Evolutionary conservation across 345 rosid genomes (phyloP), one percentile per base, ranked within the genome.

Genomic region (Eucalyptus tenuipes): DNA sequence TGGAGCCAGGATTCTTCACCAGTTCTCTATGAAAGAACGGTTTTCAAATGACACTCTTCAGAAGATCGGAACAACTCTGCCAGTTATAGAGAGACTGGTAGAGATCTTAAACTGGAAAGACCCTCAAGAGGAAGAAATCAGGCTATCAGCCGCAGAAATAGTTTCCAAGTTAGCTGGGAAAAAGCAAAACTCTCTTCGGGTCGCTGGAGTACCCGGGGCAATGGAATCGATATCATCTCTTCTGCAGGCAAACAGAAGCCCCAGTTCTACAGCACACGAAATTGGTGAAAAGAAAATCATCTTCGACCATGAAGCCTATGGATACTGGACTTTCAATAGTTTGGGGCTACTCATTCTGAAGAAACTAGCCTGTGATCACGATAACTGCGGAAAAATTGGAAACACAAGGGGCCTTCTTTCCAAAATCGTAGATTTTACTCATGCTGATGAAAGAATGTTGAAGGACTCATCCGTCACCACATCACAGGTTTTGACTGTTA

Each of bases 91-190:
- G 85, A 91, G 96, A 90, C 90, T 96, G 37, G 95, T 97, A 31
- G 99, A 97, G 92, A 95, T 96, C 94, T 87, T 95, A 92, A 97
- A 96, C 89, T 97, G 98, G 99, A 96, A 94, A 90, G 96, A 95
- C 91, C 94, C 91, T 31, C 92, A 92, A 86, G 98, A 95, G 91
- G 97, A 95, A 91, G 99, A 94, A 90, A 94, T 94, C 86, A 93
- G 98, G 92, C 88, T 85, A 89, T 95, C 94, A 59, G 95, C 99
- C 1, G 98, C 97, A 31, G 96, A 94, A 87, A 93, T 95, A 66
- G 90, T 97, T 33, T 92, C 98, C 48, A 94, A 92, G 87, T 90
- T 97, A 24, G 96, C 96, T 3, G 93, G 97, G 9, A 95, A 92
- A 89, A 95, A 93, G 88, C 98, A 95, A 80, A 96, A 95, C 91